Evolutionary conservation across 352 stramenopile species (phyloP), one percentile per base, ranked within the genome.

Genomic region (Pythium brachiatum): DNA sequence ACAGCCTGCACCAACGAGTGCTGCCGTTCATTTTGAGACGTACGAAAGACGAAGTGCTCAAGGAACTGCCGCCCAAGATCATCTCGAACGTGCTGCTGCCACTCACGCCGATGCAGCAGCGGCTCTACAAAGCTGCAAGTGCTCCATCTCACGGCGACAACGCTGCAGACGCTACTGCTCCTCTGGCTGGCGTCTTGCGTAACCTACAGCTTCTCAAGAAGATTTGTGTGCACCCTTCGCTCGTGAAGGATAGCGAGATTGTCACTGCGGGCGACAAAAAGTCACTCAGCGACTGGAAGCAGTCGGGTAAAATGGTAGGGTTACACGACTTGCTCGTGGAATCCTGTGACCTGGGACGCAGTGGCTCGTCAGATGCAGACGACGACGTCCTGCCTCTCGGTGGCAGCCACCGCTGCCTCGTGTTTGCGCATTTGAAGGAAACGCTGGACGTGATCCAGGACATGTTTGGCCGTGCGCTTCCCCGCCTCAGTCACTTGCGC

Each of bases 11-110:
- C 60, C 89, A 97, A 57, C 90, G 97, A 54, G 86, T 99, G n/a
- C 70, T 99, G 34, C 97, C 97, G 26, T 99, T 99, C 72, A 89
- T 99, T 39, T 69, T 99, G 46, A 81, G 97, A 29, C 81, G 97
- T 54, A 98, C 95, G n/a, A 99, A 99, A 73, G 75, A 88, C 20
- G 73, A 97, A 66, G 97, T 99, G 38, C 80, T 99, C 27, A 83
- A 83, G 36, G 97, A 99, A 51, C 73, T 99, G 26, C 97, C 97
- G 32, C 92, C 97, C 21, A 99, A 99, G 78, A 98, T 97, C 52
- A 92, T 99, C 38, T 96, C 92, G 8, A 96, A 98, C 61, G 73
- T 99, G 48, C 65, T 94, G 27, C 85, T 97, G 54, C 68, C 83
- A 13, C 78, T 99, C 21, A 94, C 90, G n/a, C 60, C 79, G 7